Conservation (phyloP, 352 stramenopile genomes). For the Globisporangium radiosum region DNA sequence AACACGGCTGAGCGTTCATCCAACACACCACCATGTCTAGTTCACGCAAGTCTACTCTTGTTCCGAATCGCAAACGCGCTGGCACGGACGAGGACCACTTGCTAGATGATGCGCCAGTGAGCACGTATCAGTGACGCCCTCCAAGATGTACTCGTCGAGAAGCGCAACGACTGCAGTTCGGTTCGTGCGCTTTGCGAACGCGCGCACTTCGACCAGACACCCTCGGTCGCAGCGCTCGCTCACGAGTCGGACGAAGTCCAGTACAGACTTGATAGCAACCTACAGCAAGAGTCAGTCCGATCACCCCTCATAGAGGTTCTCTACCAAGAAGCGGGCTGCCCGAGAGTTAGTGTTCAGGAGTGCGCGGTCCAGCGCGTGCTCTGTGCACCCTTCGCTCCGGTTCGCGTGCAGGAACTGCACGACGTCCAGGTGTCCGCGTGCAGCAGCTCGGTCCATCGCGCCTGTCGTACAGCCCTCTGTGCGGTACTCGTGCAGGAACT, state of each 20-base stretch:
- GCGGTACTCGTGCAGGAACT: neutral
- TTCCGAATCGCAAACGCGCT: no score
- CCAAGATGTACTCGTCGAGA: neutral
- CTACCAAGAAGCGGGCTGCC: neutral
- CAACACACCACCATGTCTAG: no score
- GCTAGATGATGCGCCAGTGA: no score
- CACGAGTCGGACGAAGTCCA: neutral
- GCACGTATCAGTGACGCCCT: no score
- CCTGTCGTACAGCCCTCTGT: neutral
- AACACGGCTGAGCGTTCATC: no score
- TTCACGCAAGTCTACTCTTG: no score
- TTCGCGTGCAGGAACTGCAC: neutral
- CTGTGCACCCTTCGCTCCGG: neutral
- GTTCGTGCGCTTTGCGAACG: neutral
- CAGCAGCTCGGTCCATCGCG: neutral
- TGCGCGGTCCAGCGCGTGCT: neutral
- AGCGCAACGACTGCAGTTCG: neutral
- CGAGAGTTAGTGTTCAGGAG: no score
- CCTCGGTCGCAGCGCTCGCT: neutral
- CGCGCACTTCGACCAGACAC: slow-evolving; percentile 2
- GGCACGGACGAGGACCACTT: no score
- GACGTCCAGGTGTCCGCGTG: neutral
- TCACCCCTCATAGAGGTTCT: neutral
- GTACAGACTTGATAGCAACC: neutral
- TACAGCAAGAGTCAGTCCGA: neutral